Evolutionary conservation across 192 early-diverging fungal genomes (phyloP).

Genomic region (Dissophora ornata): DNA sequence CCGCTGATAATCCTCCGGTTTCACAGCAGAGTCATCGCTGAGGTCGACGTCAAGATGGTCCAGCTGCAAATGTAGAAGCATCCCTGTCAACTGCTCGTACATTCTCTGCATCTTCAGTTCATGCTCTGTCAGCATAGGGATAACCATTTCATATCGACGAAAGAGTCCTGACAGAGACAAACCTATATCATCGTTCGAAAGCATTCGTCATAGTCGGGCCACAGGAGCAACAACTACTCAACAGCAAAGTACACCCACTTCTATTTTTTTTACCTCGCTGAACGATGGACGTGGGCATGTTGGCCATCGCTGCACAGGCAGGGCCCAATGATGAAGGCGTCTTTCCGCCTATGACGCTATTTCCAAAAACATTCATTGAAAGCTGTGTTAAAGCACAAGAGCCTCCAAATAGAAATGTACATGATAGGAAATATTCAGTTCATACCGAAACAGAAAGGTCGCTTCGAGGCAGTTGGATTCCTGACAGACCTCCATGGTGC

Average conservation of each 20-base stretch:
- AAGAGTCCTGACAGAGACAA: constrained; percentile 25
- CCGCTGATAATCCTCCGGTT: too few relatives aligned
- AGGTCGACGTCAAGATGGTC: too few relatives aligned
- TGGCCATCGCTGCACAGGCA: constrained; percentile 58
- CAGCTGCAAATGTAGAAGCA: constrained; percentile 31
- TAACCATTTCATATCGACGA: constrained; percentile 35
- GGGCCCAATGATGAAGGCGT: constrained; percentile 57
- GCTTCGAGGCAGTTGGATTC: constrained; percentile 52
- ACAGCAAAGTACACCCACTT: too few relatives aligned
- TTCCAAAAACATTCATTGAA: too few relatives aligned
- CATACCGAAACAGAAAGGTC: constrained; percentile 72
- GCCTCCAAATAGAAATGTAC: too few relatives aligned
- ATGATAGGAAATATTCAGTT: too few relatives aligned
- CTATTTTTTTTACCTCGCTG: constrained; percentile 54
- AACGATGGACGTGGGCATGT: constrained; percentile 46
- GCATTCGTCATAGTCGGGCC: too few relatives aligned
- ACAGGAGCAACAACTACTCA: too few relatives aligned
- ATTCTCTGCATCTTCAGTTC: constrained; percentile 16
- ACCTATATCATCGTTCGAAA: constrained; percentile 8
- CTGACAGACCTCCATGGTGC: constrained; percentile 70
- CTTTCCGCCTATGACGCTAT: constrained; percentile 56
- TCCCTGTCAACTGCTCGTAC: constrained; percentile 19
- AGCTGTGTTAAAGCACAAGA: too few relatives aligned
- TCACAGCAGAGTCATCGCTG: too few relatives aligned
- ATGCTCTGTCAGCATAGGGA: constrained; percentile 22